Evolutionary conservation across 2,329 filamentous ascomycete species (phyloP), one percentile per base, ranked within the genome.

Genomic region (Venturia pyrina): DNA sequence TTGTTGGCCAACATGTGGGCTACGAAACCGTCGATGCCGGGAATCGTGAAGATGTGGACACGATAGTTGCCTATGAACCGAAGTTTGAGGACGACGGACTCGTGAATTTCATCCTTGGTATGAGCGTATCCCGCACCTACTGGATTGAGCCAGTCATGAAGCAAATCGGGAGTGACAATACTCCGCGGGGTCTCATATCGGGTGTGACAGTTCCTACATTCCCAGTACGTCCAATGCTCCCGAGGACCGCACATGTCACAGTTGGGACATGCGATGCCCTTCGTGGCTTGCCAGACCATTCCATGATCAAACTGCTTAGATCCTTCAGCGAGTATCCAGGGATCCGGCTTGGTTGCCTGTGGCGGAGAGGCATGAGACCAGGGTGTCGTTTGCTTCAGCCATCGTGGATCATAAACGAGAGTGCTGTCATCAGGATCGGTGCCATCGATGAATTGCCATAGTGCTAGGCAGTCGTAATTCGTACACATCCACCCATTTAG

Each of bases 231-330:
- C 87, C 88, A 92, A 32, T 80, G 74, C 17, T 82, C 77, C 0
- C 89, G 81, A 2, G 85, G 80, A 53, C 81, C 85, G 70, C 88
- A 90, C 50, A 84, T 81, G 0, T 79, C 76, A 68, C 89, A 92
- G 1, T 75, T 67, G 0, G 85, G 85, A 69, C 89, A 93, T 1
- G 89, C 83, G 60, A 91, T 83, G 0, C 89, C 89, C 63, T 79
- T 78, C 70, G 85, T 87, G 66, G 82, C 85, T 10, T 78, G 73
- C 2, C 77, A 75, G 13, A 83, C 80, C 0, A 82, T 81, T 3
- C 83, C 81, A 65, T 56, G 34, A 37, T 65, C 48, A 28, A 48
- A 64, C 5, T n/a, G 50, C 6, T 7, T 10, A 37, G 53, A 59
- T 56, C 24, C 21, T 65, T 80, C 76, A 4, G 43, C 44, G 24